Base-by-base conservation (phyloP, 192 early-diverging fungal species). In the Coemansia sp. region DNA sequence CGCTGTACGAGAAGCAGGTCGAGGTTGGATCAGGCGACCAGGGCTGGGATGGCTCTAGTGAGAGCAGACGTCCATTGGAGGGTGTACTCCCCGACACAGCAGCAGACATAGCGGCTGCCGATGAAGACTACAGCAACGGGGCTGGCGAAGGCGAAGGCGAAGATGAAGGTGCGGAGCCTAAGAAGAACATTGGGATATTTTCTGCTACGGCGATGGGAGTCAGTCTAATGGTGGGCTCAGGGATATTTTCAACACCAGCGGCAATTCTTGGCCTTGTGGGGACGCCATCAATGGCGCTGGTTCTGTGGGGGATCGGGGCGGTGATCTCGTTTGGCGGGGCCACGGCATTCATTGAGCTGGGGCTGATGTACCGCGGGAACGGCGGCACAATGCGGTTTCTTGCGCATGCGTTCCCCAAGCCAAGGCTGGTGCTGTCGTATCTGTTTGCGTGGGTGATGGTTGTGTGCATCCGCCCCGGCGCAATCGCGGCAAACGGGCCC, bases 321-420 rank as follows among this genome's bases (percentile, higher is more conserved):
- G 64, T 94, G 30, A 75, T 94, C 49, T 91, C 94, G 4, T 87
- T 93, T 60, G 85, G 88, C 14, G 96, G 96, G 38, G 91, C 90
- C 0, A 80, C 92, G 15, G 93, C 92, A 60, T 98, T 96, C 71
- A 91, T 93, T 12, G 96, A 98, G 75, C 80, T 98, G 24, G 96
- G 96, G 0, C 84, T 94, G 41, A 91, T 91, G 81, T 86, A 93
- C 56, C 92, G 94, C 5, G 72, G 78, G 38, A 93, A 92, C 66
- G 96, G 96, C 59, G 96, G 95, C 30, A 95, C 96, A 36, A 87
- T 91, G 75, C 89, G 89, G 5, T 98, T 96, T 71, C 77, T 98
- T 45, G 84, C 89, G 44, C 86, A 90, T 52, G 91, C 91, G 6
- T 89, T 74, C 60, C 79, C 69, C 3, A 76, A 68, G 56, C 88